Percentiles rank a stretch among this genome's conserved stretches.
These are phyloP conservation scores for Coemansia sp. DNA, from an alignment of 192 early-diverging fungal species.

Conservation along the genomic window DNA sequence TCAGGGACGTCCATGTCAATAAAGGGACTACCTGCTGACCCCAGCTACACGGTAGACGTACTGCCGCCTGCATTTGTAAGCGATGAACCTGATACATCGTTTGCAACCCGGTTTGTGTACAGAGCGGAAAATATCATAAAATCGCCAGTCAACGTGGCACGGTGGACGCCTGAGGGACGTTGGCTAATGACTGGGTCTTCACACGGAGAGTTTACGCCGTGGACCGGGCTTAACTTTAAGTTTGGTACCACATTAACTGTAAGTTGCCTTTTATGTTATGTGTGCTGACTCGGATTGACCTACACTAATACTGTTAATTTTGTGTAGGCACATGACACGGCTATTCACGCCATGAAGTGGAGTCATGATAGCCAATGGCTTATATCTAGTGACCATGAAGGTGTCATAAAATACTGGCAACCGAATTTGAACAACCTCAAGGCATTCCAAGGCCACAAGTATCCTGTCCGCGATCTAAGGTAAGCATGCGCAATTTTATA, in stretches of 20 bases:
- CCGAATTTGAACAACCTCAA: conserved; percentile 94
- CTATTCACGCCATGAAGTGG: conserved; percentile 96
- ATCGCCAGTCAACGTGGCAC: conserved; percentile 87
- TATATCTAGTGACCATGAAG: conserved; percentile 87
- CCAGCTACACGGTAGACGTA: conserved; percentile 49
- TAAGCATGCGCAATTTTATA: conserved; percentile 46
- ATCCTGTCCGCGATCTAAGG: conserved; percentile 90
- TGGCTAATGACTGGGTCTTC: conserved; percentile 91
- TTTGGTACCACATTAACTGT: conserved; percentile 94
- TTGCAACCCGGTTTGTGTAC: conserved; percentile 41
- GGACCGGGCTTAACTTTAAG: conserved; percentile 97
- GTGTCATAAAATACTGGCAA: conserved; percentile 97
- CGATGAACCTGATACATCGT: conserved; percentile 38
- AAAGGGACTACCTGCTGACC: conserved; percentile 34
- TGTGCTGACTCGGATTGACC: not conserved
- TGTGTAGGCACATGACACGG: conserved; percentile 76
- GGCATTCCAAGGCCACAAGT: conserved; percentile 81
- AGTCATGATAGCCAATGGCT: conserved; percentile 95
- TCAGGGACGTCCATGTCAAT: conserved; percentile 18
- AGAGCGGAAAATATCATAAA: conserved; percentile 83
- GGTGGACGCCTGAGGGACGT: conserved; percentile 96
- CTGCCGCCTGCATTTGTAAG: conserved; percentile 59
- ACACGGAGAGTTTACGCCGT: conserved; percentile 93
- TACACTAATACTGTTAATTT: not conserved
- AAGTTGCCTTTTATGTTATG: conserved; percentile 10